Evolutionary conservation across 768 basidiomycete genomes (phyloP), one percentile per base, ranked within the genome.

Genomic region (Boletus reticulatus): DNA sequence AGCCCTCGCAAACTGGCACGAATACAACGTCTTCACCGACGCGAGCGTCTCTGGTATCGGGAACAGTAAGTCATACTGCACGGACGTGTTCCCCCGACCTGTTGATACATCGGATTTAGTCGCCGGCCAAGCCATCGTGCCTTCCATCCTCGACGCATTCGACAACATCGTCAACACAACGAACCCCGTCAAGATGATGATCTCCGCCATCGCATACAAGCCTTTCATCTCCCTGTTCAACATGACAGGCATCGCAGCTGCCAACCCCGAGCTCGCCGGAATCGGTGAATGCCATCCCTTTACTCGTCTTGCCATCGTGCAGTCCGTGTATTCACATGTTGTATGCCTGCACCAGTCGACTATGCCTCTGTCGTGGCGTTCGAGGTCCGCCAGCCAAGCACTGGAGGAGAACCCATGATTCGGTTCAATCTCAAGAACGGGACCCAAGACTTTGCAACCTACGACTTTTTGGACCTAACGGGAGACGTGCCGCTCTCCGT

Each of bases 221-320:
- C 89, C 89, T 0, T 87, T 91, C 74, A 55, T 89, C 32, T 85
- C 85, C 10, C 69, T 92, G 43, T 91, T 92, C 76, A 87, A 88
- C 70, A 84, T 92, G 82, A 88, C 86, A 0, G 78, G 81, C 3
- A 77, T 80, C 24, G 78, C 79, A 11, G 66, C 76, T 17, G 70
- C 74, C 43, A 76, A 80, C 52, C 79, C 82, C 0, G 63, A 81
- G 57, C 76, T 88, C 4, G 79, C 83, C 36, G 80, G 80, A 13
- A 80, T 89, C 58, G 84, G 87, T 85, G 49, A 50, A 59, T 54
- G 31, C 12, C 17, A 8, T 20, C 6, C 31, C 19, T 16, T 20
- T 12, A 1, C 16, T 39, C 38, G n/a, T 17, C 14, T 19, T 17
- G n/a, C 7, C 36, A 12, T 17, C 36, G 13, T 37, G 36, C 19